Base-by-base conservation (phyloP, 1,284 basidiomycete genomes). In the Austroboletus niveus region DNA sequence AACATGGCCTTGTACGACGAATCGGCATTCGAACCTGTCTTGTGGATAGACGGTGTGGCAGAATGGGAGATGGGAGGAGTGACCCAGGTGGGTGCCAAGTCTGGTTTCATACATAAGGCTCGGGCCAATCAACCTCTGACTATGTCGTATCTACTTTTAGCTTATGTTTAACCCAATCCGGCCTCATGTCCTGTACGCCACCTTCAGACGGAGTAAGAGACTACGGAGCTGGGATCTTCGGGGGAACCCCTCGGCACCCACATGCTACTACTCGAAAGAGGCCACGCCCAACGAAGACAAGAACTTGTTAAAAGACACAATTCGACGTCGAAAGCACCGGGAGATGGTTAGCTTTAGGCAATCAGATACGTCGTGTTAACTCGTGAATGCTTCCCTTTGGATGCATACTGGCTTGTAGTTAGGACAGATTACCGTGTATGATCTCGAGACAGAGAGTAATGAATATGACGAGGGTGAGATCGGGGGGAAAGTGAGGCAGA, bases 151-250 rank as follows among this genome's bases (percentile, higher is more conserved):
- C 3, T 27, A 27, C 36, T 32, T 15, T 8, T 12, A 95, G 91
- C 71, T 96, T 40, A 78, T 80, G 55, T 96, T 94, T 69, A 88
- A 94, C 61, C 89, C 91, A 0, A 70, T 75, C 12, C 74, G 75
- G 35, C 84, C 89, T 1, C 80, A 89, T 52, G 70, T 90, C 0
- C 68, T 96, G 17, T 94, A 92, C 58, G 87, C 89, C 0, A 79
- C 89, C 0, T 94, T 89, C 55, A 79, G 94, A 12, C 76, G 87
- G 11, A 78, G 78, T n/a, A 73, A 75, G 11, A 63, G 62, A 1
- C 77, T 95, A 29, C 86, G 86, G 60, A 77, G 80, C 46, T 96
- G 87, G 85, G 94, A 96, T 66, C 64, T 94, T 8, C 79, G 93
- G 4, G 57, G 68, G 1, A 79, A 87, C 57, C 72, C 81, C 1